phyloP scores from a whole-genome alignment of 495 filamentous ascomycete species.

The Rostrohypoxylon terebratum region DNA sequence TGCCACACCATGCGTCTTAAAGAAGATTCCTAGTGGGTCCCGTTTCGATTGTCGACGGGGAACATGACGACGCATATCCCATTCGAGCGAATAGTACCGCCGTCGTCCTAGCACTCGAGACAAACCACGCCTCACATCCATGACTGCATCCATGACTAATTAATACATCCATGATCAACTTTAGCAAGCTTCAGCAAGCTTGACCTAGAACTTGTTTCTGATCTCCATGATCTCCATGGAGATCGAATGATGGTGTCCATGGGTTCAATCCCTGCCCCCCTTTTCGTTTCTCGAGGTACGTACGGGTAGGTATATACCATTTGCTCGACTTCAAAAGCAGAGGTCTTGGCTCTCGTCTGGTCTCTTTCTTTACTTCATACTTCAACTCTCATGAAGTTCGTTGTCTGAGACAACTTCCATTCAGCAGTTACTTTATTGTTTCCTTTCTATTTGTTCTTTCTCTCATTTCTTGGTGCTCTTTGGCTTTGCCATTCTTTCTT shows the following conservation, averaged over 20 bases:
- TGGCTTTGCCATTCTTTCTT: conserved; percentile 33
- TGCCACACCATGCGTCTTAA: conserved; percentile 42
- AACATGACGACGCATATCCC: conserved; percentile 42
- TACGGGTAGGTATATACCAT: neutral
- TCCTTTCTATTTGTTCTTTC: conserved; percentile 36
- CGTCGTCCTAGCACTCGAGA: conserved; percentile 37
- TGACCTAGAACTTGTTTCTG: conserved; percentile 47
- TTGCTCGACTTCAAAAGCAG: conserved; percentile 36
- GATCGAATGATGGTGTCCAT: conserved; percentile 39
- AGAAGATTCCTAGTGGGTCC: conserved; percentile 36
- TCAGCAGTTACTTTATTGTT: conserved; percentile 36
- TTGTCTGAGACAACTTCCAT: conserved; percentile 46
- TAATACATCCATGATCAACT: conserved; percentile 39
- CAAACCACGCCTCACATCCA: conserved; percentile 40
- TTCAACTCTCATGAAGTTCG: conserved; percentile 42
- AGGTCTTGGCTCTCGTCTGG: conserved; percentile 39
- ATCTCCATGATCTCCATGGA: conserved; percentile 35
- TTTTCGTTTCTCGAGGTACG: conserved; percentile 14
- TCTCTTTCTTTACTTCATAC: conserved; percentile 21
- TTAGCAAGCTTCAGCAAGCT: conserved; percentile 45
- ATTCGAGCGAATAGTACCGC: conserved; percentile 27
- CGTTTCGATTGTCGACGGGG: conserved; percentile 40
- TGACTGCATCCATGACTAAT: conserved; percentile 40
- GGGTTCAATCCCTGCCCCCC: conserved; percentile 32
- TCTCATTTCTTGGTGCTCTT: conserved; percentile 26